These are phyloP conservation scores for Yamadazyma paraphyllophila DNA, from an alignment of 805 yeast genomes.

Conservation along the genomic window DNA sequence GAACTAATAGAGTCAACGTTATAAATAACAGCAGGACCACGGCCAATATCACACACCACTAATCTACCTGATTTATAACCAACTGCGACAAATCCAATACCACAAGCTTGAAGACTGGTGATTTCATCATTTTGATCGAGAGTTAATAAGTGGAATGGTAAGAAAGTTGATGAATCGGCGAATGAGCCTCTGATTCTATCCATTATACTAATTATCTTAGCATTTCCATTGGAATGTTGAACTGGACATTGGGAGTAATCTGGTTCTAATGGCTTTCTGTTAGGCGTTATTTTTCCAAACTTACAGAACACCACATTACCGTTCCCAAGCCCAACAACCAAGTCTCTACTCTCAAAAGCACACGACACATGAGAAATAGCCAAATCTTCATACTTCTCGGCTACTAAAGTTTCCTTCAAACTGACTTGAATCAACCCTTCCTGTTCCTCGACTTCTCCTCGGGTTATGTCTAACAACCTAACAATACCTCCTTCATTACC, in stretches of 20 bases:
- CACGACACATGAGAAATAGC: constrained; percentile 60
- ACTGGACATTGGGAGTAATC: constrained; percentile 29
- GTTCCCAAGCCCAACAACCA: constrained; percentile 62
- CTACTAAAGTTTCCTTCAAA: constrained; percentile 32
- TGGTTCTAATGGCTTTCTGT: constrained; percentile 11
- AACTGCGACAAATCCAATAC: constrained; percentile 80
- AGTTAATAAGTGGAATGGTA: constrained; percentile 31
- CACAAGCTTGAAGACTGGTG: constrained; percentile 63
- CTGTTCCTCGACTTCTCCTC: constrained; percentile 52
- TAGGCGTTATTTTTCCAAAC: constrained; percentile 46
- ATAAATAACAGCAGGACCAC: constrained; percentile 71
- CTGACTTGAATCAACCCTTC: constrained; percentile 33
- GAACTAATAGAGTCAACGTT: constrained; percentile 31
- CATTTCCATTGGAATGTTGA: constrained; percentile 34
- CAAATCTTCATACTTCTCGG: constrained; percentile 18
- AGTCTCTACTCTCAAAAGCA: constrained; percentile 73
- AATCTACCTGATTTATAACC: constrained; percentile 77
- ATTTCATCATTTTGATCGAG: constrained; percentile 43
- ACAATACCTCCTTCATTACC: constrained; percentile 87
- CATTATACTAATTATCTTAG: constrained; percentile 47
- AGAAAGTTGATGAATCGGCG: constrained; percentile 29
- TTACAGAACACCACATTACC: constrained; percentile 78
- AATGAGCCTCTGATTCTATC: constrained; percentile 50
- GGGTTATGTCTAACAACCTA: constrained; percentile 79
- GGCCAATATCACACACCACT: constrained; percentile 64